These are phyloP conservation scores for Apiotrichum akiyoshidainum DNA, from an alignment of 1,284 basidiomycete species.

Conservation along the genomic window DNA sequence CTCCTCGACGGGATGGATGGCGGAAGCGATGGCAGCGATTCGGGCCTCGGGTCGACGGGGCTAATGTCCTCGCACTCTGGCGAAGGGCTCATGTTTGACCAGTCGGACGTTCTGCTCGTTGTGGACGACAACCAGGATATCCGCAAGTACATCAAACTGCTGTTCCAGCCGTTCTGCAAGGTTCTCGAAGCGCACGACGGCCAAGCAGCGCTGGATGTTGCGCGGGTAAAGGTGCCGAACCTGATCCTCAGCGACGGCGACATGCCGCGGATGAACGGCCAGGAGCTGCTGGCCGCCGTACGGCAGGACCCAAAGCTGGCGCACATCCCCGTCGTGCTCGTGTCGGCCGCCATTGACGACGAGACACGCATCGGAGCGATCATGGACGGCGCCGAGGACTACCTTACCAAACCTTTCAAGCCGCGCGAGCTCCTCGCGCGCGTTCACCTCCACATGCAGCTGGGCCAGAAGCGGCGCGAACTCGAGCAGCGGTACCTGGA, in stretches of 20 bases:
- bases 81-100: slow-evolving; percentile 27
- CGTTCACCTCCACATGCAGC: slow-evolving; percentile 34
- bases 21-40: not conserved
- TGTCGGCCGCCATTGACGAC: slow-evolving; percentile 22
- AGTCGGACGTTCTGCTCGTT: slow-evolving; percentile 27
- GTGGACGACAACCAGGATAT: slow-evolving; percentile 35
- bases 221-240: slow-evolving; percentile 19
- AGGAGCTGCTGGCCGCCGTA: slow-evolving; percentile 19
- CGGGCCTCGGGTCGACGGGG: no score
- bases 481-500: slow-evolving; percentile 31
- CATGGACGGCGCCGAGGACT: slow-evolving; percentile 48
- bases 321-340: slow-evolving; percentile 19
- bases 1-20: not conserved
- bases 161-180: slow-evolving; percentile 38
- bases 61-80: not conserved
- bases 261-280: slow-evolving; percentile 35
- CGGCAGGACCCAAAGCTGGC: slow-evolving; percentile 9
- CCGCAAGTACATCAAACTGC: slow-evolving; percentile 31
- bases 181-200: slow-evolving; percentile 42
- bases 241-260: slow-evolving; percentile 33
- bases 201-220: slow-evolving; percentile 37
- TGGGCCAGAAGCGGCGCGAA: slow-evolving; percentile 28
- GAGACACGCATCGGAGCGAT: slow-evolving; percentile 26
- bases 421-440: slow-evolving; percentile 47
- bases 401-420: slow-evolving; percentile 33